Percentiles rank a stretch among this genome's conserved stretches.
phyloP scores from a whole-genome alignment of 345 rosid species.

The Zanthoxylum bungeanum region DNA sequence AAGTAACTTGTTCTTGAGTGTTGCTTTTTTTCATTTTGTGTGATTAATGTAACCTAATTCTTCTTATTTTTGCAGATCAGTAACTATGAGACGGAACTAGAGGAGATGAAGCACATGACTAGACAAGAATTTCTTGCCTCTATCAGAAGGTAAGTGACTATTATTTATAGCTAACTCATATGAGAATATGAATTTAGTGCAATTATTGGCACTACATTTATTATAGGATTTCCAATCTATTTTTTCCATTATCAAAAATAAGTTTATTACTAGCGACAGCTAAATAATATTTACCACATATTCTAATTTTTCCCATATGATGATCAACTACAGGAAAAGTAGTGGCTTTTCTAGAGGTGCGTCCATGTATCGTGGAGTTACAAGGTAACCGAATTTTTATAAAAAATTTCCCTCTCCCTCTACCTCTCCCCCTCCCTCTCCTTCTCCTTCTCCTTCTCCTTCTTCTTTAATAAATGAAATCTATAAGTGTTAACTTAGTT shows the following conservation, averaged over 20 bases:
- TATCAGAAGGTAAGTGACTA: slow-evolving; percentile 66
- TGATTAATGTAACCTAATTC: too few species aligned
- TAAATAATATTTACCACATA: too few species aligned
- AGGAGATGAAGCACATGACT: slow-evolving; percentile 99
- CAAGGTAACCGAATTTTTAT: slow-evolving; percentile 47
- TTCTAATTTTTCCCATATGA: neutral
- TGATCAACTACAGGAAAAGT: slow-evolving; percentile 64
- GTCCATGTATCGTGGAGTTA: slow-evolving; percentile 98
- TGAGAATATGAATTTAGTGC: too few species aligned
- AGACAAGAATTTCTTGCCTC: slow-evolving; percentile 97
- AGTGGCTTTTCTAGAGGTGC: slow-evolving; percentile 99
- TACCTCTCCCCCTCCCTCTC: too few species aligned
- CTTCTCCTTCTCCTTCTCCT: too few species aligned
- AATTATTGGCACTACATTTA: too few species aligned
- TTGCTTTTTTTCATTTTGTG: neutral
- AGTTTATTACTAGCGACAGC: too few species aligned
- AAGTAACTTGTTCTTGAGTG: too few species aligned
- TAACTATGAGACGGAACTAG: slow-evolving; percentile 93
- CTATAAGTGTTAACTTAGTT: too few species aligned
- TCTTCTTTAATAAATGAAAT: slow-evolving; percentile 4
- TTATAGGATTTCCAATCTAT: too few species aligned
- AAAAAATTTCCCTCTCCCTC: neutral
- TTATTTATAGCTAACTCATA: neutral
- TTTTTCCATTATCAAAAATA: too few species aligned
- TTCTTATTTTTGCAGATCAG: too few species aligned